A percentile compares a stretch with the other conserved stretches of the same genome.
Evolutionary conservation across 768 basidiomycete genomes (phyloP).

Genomic region (Xerocomellus intermedius): DNA sequence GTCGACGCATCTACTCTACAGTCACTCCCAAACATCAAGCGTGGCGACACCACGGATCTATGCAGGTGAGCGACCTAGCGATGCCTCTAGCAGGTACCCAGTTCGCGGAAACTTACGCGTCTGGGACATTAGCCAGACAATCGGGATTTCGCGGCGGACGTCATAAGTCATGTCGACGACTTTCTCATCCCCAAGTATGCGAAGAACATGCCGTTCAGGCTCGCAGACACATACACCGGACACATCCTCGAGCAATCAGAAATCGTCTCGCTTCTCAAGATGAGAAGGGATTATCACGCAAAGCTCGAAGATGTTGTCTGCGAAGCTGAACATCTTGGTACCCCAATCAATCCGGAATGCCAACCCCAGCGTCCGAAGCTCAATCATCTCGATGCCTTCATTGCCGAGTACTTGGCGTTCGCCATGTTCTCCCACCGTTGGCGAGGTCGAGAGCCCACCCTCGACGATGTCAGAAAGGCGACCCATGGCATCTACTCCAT

Average conservation of each 20-base stretch:
- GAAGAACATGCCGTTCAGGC: conserved; percentile 23
- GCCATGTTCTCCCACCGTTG: conserved; percentile 31
- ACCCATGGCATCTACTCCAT: conserved; percentile 20
- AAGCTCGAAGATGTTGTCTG: conserved; percentile 3
- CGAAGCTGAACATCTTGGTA: not conserved
- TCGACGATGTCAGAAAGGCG: conserved; percentile 18
- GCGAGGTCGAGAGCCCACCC: conserved; percentile 15
- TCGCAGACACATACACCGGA: conserved; percentile 28
- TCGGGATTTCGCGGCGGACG: conserved; percentile 11
- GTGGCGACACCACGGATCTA: not conserved
- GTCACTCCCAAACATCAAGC: not conserved
- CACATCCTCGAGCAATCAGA: conserved; percentile 18
- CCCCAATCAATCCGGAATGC: not conserved
- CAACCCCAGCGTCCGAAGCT: not conserved
- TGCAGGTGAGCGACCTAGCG: conserved; percentile 5
- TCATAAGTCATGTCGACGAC: conserved; percentile 13
- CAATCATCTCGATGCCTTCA: conserved; percentile 7
- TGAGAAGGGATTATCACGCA: conserved; percentile 9
- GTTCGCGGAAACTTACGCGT: not conserved
- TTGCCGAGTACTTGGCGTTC: conserved; percentile 22
- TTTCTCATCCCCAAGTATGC: conserved; percentile 14
- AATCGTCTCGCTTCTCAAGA: conserved; percentile 16
- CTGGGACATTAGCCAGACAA: not conserved
- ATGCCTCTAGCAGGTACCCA: too few relatives aligned
- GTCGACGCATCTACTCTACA: not conserved